Conservation (phyloP, 768 basidiomycete species). For the Lentinula lateritia region DNA sequence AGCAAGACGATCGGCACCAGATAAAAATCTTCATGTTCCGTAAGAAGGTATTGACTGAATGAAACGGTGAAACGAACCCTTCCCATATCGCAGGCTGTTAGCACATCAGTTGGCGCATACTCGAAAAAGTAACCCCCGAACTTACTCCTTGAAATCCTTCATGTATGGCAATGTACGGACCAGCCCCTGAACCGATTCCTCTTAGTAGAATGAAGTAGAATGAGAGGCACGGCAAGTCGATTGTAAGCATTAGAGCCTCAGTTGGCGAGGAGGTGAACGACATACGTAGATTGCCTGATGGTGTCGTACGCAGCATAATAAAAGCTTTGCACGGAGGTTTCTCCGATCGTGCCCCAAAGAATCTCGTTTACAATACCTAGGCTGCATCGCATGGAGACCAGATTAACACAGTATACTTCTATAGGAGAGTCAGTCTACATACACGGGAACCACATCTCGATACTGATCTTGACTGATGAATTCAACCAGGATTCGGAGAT, state of each 20-base stretch:
- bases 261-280: not conserved
- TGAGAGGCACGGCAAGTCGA: constrained; percentile 3
- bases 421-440: not conserved
- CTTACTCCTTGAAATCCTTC: constrained; percentile 59
- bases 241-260: not conserved
- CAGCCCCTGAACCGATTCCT: constrained; percentile 57
- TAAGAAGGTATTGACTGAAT: constrained; percentile 5
- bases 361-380: constrained; percentile 65
- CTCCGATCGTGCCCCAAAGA: constrained; percentile 52
- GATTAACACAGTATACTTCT: not conserved
- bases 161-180: constrained; percentile 54
- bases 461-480: constrained; percentile 83
- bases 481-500: constrained; percentile 74
- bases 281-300: constrained; percentile 36
- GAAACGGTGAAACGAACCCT: constrained; percentile 24
- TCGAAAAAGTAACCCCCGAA: constrained; percentile 14
- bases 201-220: constrained; percentile 27
- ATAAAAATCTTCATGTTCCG: constrained; percentile 49
- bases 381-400: constrained; percentile 14
- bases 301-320: constrained; percentile 41
- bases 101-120: constrained; percentile 6
- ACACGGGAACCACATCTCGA: constrained; percentile 66
- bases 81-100: constrained; percentile 37
- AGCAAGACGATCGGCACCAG: constrained; percentile 69
- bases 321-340: constrained; percentile 31